These are phyloP conservation scores for Prasinococcaceae sp. DNA, from an alignment of 139 green algal genomes.

Conservation along the genomic window DNA sequence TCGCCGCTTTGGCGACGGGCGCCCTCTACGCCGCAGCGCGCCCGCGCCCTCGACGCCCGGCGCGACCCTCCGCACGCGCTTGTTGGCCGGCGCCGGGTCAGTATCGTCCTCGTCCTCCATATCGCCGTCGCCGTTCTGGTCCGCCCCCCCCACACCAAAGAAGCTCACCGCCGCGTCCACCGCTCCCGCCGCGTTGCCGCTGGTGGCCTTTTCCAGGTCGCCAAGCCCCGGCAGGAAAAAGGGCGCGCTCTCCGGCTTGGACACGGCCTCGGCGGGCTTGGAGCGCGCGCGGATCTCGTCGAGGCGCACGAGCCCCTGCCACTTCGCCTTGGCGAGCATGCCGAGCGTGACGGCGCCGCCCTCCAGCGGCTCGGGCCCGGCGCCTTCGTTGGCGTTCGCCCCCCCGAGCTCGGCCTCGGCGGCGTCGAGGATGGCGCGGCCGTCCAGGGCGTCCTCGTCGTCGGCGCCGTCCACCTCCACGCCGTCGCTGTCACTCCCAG, in stretches of 20 bases:
- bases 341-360: slow-evolving; percentile 67
- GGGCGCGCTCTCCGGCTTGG: slow-evolving; percentile 82
- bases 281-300: slow-evolving; percentile 72
- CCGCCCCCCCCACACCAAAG: not conserved
- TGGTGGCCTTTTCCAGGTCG: not conserved
- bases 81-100: too few relatives aligned
- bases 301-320: slow-evolving; percentile 70
- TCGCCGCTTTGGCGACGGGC: too few relatives aligned
- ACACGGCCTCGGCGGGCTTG: slow-evolving; percentile 66
- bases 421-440: not conserved
- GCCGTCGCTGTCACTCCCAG: too few relatives aligned
- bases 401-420: not conserved
- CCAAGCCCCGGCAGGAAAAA: slow-evolving; percentile 89
- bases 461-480: slow-evolving; percentile 5
- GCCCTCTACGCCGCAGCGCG: not conserved
- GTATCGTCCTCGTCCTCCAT: not conserved
- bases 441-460: slow-evolving; percentile 10
- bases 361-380: slow-evolving; percentile 37
- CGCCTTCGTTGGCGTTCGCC: not conserved
- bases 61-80: too few relatives aligned
- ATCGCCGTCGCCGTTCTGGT: not conserved
- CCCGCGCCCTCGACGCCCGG: too few relatives aligned
- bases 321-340: slow-evolving; percentile 72
- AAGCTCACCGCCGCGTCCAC: not conserved
- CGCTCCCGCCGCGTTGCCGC: not conserved